Percentiles rank a stretch among this genome's conserved stretches.
Conservation (phyloP, 441 rosid genomes). For the Macaranga tanarius region DNA sequence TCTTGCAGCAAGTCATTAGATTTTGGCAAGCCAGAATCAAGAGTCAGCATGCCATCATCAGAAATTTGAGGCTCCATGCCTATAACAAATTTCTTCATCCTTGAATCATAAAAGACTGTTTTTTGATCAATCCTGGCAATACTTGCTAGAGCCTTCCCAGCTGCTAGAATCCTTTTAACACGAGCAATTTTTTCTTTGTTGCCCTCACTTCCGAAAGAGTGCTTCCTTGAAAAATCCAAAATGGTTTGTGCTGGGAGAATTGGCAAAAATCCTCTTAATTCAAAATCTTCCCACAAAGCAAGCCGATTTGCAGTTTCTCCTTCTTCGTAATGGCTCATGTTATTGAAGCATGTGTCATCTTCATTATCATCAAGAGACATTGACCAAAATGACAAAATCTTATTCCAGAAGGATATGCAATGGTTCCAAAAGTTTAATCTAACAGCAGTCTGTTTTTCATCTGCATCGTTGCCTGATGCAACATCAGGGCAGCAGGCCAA, state of each 20-base stretch:
- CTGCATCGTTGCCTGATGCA: constrained; percentile 59
- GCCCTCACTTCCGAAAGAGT: constrained; percentile 57
- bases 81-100: constrained; percentile 63
- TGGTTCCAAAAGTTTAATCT: constrained; percentile 69
- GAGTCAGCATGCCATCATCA: constrained; percentile 37
- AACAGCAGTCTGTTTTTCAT: constrained; percentile 59
- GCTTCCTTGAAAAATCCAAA: constrained; percentile 82
- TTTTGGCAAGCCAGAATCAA: constrained; percentile 31
- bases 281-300: constrained; percentile 92
- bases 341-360: constrained; percentile 79
- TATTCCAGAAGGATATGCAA: constrained; percentile 64
- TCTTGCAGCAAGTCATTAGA: constrained; percentile 34
- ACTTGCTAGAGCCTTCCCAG: constrained; percentile 72
- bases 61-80: constrained; percentile 52
- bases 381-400: constrained; percentile 49
- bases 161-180: constrained; percentile 73
- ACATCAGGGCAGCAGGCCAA: constrained; percentile 82
- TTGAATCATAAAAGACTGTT: constrained; percentile 64
- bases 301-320: constrained; percentile 82
- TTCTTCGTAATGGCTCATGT: constrained; percentile 89
- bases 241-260: constrained; percentile 81
- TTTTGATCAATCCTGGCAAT: constrained; percentile 60
- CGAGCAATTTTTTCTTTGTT: constrained; percentile 68
- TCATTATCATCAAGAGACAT: constrained; percentile 56
- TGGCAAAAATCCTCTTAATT: constrained; percentile 85